These are phyloP conservation scores for Calonectria montana DNA, from an alignment of 2,329 filamentous ascomycete species.

Conservation along the genomic window DNA sequence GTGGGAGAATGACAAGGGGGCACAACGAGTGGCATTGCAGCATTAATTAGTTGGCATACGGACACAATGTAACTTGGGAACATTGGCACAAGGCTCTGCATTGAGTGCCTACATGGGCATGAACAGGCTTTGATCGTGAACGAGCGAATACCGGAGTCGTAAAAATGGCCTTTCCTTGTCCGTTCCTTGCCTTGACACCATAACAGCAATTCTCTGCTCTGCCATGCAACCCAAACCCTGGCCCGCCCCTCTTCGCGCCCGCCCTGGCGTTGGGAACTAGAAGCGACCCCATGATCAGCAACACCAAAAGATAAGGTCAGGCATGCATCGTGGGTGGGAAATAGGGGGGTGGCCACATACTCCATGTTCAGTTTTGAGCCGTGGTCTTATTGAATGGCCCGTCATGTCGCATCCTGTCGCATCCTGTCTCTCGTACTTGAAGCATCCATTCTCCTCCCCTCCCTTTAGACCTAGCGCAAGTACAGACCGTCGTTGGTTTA, in stretches of 20 bases:
- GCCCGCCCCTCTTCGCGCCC: constrained; percentile 14
- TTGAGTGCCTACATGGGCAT: constrained; percentile 7
- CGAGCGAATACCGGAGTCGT: not conserved
- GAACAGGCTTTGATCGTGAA: constrained; percentile 2
- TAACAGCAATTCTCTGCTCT: not conserved
- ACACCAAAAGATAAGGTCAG: constrained; percentile 29
- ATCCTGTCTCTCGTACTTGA: not conserved
- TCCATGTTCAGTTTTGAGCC: not conserved
- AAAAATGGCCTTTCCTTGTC: not conserved
- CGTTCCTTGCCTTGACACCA: constrained; percentile 10
- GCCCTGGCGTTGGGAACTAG: constrained; percentile 13
- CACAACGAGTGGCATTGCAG: not conserved
- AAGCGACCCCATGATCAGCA: constrained; percentile 29
- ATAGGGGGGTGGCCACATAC: not conserved
- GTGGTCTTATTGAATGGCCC: not conserved
- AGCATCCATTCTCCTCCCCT: not conserved
- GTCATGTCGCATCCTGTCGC: not conserved
- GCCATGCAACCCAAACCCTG: constrained; percentile 7
- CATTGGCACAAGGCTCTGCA: not conserved
- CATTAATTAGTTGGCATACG: not conserved
- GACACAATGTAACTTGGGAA: not conserved
- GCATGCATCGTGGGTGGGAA: constrained; percentile 20
- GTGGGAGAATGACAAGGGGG: not conserved
- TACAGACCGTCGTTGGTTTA: not conserved
- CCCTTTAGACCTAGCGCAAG: not conserved